Evolutionary conservation across 352 stramenopile species (phyloP).

Genomic region (Plasmopara muralis): DNA sequence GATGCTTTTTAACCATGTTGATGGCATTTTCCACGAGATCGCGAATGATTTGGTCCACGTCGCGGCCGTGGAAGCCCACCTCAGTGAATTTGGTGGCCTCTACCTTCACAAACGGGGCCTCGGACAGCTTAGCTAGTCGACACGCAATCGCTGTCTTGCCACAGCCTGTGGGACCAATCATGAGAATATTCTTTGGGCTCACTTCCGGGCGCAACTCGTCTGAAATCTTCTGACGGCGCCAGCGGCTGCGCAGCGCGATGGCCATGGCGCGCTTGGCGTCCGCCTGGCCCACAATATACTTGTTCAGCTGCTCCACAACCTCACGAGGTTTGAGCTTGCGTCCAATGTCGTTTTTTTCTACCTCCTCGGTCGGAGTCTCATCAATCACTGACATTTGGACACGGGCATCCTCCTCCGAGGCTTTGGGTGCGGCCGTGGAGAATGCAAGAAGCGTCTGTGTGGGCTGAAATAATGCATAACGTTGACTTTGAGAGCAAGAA

Average conservation of each 20-base stretch:
- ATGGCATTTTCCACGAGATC: conserved; percentile 98
- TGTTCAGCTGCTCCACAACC: conserved; percentile 94
- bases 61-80: conserved; percentile 98
- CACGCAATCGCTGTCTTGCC: conserved; percentile 98
- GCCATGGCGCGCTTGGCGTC: conserved; percentile 97
- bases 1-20: conserved; percentile 93
- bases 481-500: conserved; percentile 2
- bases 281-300: conserved; percentile 96
- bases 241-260: conserved; percentile 98
- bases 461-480: conserved; percentile 11
- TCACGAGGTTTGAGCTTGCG: conserved; percentile 88
- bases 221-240: conserved; percentile 93
- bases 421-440: conserved; percentile 30
- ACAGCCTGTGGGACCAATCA: conserved; percentile 98
- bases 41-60: conserved; percentile 99
- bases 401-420: conserved; percentile 23
- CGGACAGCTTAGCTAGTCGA: conserved; percentile 94
- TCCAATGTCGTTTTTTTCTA: conserved; percentile 54
- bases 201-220: conserved; percentile 88
- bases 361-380: conserved; percentile 21
- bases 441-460: conserved; percentile 14
- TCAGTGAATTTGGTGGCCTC: conserved; percentile 99
- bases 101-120: conserved; percentile 97
- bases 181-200: conserved; percentile 99
- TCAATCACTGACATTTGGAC: conserved; percentile 23